A percentile compares a stretch with the other conserved stretches of the same genome.
Evolutionary conservation across 164 flowering plant genomes (phyloP).

Genomic region (Liriodendron chinense): DNA sequence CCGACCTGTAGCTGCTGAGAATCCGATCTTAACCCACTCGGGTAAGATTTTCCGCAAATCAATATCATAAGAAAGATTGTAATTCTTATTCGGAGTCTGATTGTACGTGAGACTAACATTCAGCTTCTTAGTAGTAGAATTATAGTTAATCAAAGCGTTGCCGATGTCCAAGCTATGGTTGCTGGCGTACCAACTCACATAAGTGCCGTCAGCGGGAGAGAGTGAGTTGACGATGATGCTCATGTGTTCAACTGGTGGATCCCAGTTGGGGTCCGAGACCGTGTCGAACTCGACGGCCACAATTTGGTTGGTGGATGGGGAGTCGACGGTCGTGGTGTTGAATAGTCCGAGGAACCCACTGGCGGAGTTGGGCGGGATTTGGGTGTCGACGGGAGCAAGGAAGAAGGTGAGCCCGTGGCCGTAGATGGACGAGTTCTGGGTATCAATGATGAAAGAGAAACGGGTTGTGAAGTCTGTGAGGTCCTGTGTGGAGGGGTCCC

Average conservation of each 20-base stretch:
- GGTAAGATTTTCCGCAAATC: slow-evolving; percentile 25
- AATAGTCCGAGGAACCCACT: slow-evolving; percentile 44
- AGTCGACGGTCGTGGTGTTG: slow-evolving; percentile 6
- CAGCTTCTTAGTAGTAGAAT: slow-evolving; percentile 23
- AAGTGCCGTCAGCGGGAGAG: slow-evolving; percentile 19
- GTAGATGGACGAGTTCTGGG: background rate
- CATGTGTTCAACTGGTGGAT: slow-evolving; percentile 32
- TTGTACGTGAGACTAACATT: slow-evolving; percentile 8
- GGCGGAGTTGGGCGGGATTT: slow-evolving; percentile 28
- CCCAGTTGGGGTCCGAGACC: slow-evolving; percentile 17
- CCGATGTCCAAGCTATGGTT: slow-evolving; percentile 4
- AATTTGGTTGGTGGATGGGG: slow-evolving; percentile 8
- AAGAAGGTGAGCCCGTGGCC: slow-evolving; percentile 55
- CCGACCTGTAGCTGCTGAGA: slow-evolving; percentile 24
- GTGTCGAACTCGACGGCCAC: slow-evolving; percentile 48
- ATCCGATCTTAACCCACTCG: slow-evolving; percentile 23
- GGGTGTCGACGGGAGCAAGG: slow-evolving; percentile 27
- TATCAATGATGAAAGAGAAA: slow-evolving; percentile 40
- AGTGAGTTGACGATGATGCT: slow-evolving; percentile 38
- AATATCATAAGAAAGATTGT: background rate
- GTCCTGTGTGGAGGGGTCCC: slow-evolving; percentile 27
- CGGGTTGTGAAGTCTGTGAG: slow-evolving; percentile 43
- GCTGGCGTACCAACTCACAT: slow-evolving; percentile 21
- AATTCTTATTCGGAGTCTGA: background rate
- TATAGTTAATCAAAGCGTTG: slow-evolving; percentile 32